Evolutionary conservation across 2,329 filamentous ascomycete species (phyloP).

Genomic region (Paecilomyces variotii): DNA sequence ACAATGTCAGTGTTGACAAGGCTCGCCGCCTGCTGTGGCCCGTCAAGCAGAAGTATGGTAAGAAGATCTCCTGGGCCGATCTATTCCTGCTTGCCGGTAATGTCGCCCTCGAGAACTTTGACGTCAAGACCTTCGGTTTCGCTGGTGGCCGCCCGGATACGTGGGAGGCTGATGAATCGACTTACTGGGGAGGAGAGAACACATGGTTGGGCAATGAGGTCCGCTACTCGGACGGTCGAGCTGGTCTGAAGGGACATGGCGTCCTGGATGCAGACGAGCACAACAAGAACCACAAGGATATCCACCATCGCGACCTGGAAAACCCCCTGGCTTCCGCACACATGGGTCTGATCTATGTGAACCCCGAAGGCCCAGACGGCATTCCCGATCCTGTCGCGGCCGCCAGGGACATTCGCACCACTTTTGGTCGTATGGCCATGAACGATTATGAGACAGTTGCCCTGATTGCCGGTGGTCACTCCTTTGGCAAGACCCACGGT

Average conservation of each 20-base stretch:
- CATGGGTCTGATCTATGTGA: slow-evolving; percentile 76
- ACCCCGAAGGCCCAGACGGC: slow-evolving; percentile 69
- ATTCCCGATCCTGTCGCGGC: slow-evolving; percentile 62
- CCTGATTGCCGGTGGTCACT: slow-evolving; percentile 69
- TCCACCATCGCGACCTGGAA: slow-evolving; percentile 58
- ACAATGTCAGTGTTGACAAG: slow-evolving; percentile 73
- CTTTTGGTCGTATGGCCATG: slow-evolving; percentile 76
- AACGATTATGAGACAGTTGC: slow-evolving; percentile 75
- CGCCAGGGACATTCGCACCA: slow-evolving; percentile 63
- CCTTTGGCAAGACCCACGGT: slow-evolving; percentile 75
- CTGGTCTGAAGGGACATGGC: slow-evolving; percentile 37
- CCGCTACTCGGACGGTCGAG: slow-evolving; percentile 52
- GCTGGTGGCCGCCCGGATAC: slow-evolving; percentile 63
- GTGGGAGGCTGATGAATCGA: slow-evolving; percentile 67
- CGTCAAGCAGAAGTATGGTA: slow-evolving; percentile 77
- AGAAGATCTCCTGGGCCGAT: slow-evolving; percentile 76
- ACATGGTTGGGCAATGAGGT: slow-evolving; percentile 69
- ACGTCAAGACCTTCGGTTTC: slow-evolving; percentile 65
- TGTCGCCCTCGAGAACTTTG: slow-evolving; percentile 70
- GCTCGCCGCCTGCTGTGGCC: slow-evolving; percentile 71
- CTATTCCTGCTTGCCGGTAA: slow-evolving; percentile 64
- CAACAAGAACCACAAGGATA: slow-evolving; percentile 33
- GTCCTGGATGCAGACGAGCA: slow-evolving; percentile 35
- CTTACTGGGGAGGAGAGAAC: slow-evolving; percentile 69
- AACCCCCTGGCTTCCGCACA: slow-evolving; percentile 59